Conservation (phyloP, 1,139 yeast species). For the Geotrichum aggregatum region DNA sequence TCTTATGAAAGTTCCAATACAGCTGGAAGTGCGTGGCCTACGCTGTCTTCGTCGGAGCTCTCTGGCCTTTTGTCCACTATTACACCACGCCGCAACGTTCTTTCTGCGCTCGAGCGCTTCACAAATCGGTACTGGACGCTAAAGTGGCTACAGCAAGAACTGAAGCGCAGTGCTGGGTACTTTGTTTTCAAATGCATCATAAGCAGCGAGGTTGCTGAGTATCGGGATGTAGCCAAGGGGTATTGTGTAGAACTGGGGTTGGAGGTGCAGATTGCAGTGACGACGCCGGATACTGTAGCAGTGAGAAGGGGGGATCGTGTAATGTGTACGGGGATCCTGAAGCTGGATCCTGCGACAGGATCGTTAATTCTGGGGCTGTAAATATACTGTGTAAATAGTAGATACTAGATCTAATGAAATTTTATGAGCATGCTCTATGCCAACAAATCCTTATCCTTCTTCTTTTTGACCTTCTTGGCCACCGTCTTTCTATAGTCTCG, state of each 20-base stretch:
- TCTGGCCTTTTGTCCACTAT: neutral
- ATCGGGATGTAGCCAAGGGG: constrained; percentile 30
- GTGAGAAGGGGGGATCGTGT: constrained; percentile 34
- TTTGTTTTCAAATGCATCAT: constrained; percentile 31
- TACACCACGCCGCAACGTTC: neutral
- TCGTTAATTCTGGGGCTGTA: constrained; percentile 33
- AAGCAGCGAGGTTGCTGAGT: constrained; percentile 23
- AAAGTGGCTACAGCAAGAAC: constrained; percentile 26
- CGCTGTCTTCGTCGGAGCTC: neutral
- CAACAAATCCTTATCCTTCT: constrained; percentile 40
- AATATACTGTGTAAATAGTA: neutral
- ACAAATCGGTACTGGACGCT: constrained; percentile 25
- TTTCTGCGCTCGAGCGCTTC: constrained; percentile 2
- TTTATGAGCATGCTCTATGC: constrained; percentile 23
- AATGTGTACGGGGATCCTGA: constrained; percentile 36
- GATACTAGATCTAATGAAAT: neutral
- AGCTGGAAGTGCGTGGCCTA: neutral
- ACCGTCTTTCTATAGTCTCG: constrained; percentile 45
- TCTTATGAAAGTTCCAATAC: too few species aligned
- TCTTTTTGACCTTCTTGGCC: constrained; percentile 43
- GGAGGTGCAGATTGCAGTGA: constrained; percentile 27
- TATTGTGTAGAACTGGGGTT: constrained; percentile 32
- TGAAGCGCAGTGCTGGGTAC: constrained; percentile 23
- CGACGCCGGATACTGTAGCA: neutral
- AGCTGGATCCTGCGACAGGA: constrained; percentile 34